Evolutionary conservation across 1,139 yeast genomes (phyloP).

Genomic region (Debaryomyces singareniensis): DNA sequence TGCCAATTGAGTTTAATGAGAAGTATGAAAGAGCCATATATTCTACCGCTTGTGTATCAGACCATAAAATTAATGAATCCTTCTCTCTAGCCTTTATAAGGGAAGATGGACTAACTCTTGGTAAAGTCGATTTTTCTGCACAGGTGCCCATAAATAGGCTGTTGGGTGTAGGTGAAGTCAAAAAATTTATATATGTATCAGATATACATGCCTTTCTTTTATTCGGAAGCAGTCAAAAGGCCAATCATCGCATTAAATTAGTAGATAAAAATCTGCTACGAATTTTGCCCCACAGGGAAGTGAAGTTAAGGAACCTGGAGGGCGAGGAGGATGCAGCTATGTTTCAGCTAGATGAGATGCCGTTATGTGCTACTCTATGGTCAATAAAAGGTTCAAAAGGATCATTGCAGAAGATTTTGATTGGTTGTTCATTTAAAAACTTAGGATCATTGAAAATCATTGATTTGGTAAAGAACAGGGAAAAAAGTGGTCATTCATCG

Average conservation of each 20-base stretch:
- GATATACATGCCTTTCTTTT: conserved; percentile 32
- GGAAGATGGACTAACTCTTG: conserved; percentile 44
- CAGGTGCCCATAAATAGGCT: conserved; percentile 24
- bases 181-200: conserved; percentile 25
- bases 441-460: conserved; percentile 37
- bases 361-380: conserved; percentile 32
- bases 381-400: conserved; percentile 25
- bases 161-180: conserved; percentile 33
- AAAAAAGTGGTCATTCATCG: conserved; percentile 11
- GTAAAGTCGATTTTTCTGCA: conserved; percentile 21
- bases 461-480: conserved; percentile 25
- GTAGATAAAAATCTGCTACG: conserved; percentile 27
- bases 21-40: conserved; percentile 18
- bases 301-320: conserved; percentile 11
- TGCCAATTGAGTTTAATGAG: conserved; percentile 36
- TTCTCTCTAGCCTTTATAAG: conserved; percentile 29
- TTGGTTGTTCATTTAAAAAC: conserved; percentile 32
- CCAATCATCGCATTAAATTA: conserved; percentile 21
- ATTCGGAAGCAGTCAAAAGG: conserved; percentile 25
- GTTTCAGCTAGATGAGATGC: conserved; percentile 28
- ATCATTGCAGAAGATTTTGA: conserved; percentile 31
- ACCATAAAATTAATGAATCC: neutral
- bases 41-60: conserved; percentile 1
- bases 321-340: conserved; percentile 10
- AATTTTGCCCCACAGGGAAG: conserved; percentile 15